Conservation (phyloP, 2,329 filamentous ascomycete species). For the Dothidotthia symphoricarpi region DNA sequence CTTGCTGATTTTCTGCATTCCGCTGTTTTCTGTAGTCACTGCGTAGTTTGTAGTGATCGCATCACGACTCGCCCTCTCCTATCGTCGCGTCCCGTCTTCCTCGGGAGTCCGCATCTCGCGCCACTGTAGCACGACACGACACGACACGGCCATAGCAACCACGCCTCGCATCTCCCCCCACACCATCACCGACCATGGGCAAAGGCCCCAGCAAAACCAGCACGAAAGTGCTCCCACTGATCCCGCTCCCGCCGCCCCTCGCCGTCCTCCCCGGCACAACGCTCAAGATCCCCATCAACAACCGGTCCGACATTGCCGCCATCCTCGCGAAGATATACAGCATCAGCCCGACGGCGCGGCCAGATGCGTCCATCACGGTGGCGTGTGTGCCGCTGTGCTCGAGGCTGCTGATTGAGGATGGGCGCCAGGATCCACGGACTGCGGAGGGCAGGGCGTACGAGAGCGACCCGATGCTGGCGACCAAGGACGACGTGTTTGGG, state of each 20-base stretch:
- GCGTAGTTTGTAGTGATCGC: too few species aligned
- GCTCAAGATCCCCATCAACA: conserved; percentile 77
- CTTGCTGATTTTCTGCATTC: too few species aligned
- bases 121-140: conserved; percentile 8
- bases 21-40: not conserved
- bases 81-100: not conserved
- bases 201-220: conserved; percentile 36
- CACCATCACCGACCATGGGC: conserved; percentile 32
- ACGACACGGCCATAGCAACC: conserved; percentile 2
- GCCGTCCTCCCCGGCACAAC: conserved; percentile 85
- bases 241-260: conserved; percentile 75
- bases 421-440: conserved; percentile 44
- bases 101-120: conserved; percentile 11
- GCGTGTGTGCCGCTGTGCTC: conserved; percentile 85
- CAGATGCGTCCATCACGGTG: conserved; percentile 69
- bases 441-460: conserved; percentile 45
- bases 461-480: conserved; percentile 48
- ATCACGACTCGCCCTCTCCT: not conserved
- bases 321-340: conserved; percentile 84
- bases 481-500: conserved; percentile 67
- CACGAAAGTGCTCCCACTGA: conserved; percentile 62
- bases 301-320: conserved; percentile 83
- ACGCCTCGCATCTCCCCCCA: too few species aligned
- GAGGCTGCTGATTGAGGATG: conserved; percentile 69
- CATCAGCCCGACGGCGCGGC: conserved; percentile 64